Evolutionary conservation across 805 yeast genomes (phyloP), one percentile per base, ranked within the genome.

Genomic region (Yarrowia sp.): DNA sequence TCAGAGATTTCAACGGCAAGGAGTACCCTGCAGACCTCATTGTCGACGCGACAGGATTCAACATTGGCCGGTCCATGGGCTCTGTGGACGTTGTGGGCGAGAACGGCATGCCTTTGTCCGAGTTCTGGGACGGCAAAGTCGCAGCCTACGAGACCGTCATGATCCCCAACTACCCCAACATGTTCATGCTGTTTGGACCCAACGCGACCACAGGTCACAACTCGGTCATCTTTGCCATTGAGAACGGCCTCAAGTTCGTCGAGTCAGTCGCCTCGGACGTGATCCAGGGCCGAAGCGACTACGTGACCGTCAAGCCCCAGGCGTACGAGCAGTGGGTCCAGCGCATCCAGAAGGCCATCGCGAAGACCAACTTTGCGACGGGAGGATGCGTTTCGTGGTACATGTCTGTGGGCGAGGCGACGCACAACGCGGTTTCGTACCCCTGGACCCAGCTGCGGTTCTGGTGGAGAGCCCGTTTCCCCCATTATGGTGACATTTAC

Each of bases 351-450:
- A 46, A 33, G 2, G 64, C 64, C 13, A 41, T 62, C 56, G 41
- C 32, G 24, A 18, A 63, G 31, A 31, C 55, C 12, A 62, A 51
- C 16, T 49, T 64, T 16, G 51, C 64, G 9, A 46, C 25, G 8
- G 67, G 67, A 4, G 67, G 67, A 1, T 65, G 67, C 31, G 49
- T 32, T 10, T 65, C 67, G 1, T 65, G 67, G 67, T 65, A 65
- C 33, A 47, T 47, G 55, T 47, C 55, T 21, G 61, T 55, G 9
- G 53, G 41, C 6, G 62, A 60, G 1, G 36, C 10, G n/a, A 62
- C 51, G 3, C 42, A 41, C 32, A 65, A 65, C 27, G 58, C 60
- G 9, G 27, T 56, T 14, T 35, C 66, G 7, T 65, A 64, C 27
- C 67, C 67, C 4, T 65, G 66, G 66, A 27, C 61, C 14, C 67